Conservation (phyloP, 345 rosid species). For the Euphorbia lathyris region DNA sequence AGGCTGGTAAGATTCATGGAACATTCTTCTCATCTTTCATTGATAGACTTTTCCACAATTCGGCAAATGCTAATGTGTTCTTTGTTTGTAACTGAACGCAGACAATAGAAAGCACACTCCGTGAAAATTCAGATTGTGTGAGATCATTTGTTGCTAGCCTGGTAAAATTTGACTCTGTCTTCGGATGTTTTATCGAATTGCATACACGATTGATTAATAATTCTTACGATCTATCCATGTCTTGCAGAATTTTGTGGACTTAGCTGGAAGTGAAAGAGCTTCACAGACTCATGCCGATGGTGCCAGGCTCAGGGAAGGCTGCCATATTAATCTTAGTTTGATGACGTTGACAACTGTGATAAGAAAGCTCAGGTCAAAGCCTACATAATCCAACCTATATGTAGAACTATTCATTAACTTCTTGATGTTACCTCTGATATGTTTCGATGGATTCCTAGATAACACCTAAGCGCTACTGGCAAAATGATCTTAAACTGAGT, state of each 20-base stretch:
- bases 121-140: constrained; percentile 92
- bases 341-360: constrained; percentile 99
- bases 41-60: not conserved
- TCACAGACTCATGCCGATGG: constrained; percentile 97
- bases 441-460: not conserved
- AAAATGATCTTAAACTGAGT: not conserved
- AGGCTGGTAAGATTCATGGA: constrained; percentile 62
- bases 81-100: constrained; percentile 44
- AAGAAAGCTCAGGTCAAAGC: constrained; percentile 82
- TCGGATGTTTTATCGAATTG: not conserved
- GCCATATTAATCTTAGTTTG: constrained; percentile 97
- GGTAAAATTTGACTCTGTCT: constrained; percentile 39
- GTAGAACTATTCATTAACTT: not conserved
- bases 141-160: constrained; percentile 93
- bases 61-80: constrained; percentile 24
- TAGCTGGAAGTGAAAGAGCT: constrained; percentile 99
- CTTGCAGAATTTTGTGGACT: constrained; percentile 94
- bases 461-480: not conserved
- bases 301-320: constrained; percentile 95
- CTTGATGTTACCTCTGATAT: not conserved
- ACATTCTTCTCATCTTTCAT: constrained; percentile 1
- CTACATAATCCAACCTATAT: not conserved
- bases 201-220: not conserved
- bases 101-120: constrained; percentile 88
- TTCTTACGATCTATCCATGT: constrained; percentile 19